These are phyloP conservation scores for Ceratocystis variospora DNA, from an alignment of 2,329 filamentous ascomycete genomes.

Conservation along the genomic window DNA sequence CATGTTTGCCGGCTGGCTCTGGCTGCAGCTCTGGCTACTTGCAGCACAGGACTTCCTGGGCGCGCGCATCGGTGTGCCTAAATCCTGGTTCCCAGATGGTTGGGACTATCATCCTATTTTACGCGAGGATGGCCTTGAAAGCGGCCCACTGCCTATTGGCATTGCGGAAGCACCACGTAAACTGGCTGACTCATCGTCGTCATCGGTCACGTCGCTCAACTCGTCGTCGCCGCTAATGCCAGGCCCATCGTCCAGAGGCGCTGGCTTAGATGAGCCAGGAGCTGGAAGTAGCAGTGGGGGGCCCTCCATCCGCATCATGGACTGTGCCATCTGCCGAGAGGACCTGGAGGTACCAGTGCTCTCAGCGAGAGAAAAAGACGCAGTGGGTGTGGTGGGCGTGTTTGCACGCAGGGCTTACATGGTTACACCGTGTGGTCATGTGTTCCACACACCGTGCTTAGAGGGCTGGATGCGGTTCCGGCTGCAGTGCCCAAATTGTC, in stretches of 20 bases:
- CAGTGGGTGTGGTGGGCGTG: conserved; percentile 46
- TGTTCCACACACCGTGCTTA: conserved; percentile 83
- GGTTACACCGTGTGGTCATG: conserved; percentile 92
- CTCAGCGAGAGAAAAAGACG: conserved; percentile 31
- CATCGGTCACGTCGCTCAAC: conserved; percentile 25
- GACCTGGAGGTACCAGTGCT: conserved; percentile 79
- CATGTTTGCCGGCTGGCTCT: conserved; percentile 59
- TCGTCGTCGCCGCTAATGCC: conserved; percentile 24
- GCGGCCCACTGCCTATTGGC: conserved; percentile 68
- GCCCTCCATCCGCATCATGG: conserved; percentile 43
- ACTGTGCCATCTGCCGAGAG: conserved; percentile 93
- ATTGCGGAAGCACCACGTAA: conserved; percentile 27
- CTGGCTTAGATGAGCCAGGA: conserved; percentile 24
- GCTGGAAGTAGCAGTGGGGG: conserved; percentile 22
- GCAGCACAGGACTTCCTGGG: conserved; percentile 72
- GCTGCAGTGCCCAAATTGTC: conserved; percentile 87
- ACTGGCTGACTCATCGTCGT: not conserved
- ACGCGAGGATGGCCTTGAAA: conserved; percentile 66
- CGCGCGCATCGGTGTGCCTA: conserved; percentile 70
- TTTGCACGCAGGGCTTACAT: conserved; percentile 77
- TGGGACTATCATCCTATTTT: conserved; percentile 95
- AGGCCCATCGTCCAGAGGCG: conserved; percentile 12
- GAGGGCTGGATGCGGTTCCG: conserved; percentile 94
- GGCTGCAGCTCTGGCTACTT: conserved; percentile 71
- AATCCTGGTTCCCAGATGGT: conserved; percentile 53